These are phyloP conservation scores for Boehmeria nivea DNA, from an alignment of 306 rosid species.

Conservation along the genomic window DNA sequence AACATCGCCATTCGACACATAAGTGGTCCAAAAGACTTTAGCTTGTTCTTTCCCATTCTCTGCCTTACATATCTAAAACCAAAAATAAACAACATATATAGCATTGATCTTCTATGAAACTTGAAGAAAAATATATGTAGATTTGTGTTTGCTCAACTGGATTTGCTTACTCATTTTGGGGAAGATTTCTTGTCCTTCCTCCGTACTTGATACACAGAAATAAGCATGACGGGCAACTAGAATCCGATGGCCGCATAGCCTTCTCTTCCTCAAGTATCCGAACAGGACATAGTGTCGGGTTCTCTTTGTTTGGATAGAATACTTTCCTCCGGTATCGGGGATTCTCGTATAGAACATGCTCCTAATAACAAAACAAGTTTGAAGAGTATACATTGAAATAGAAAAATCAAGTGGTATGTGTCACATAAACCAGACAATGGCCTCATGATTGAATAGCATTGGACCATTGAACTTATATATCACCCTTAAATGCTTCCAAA, in stretches of 20 bases:
- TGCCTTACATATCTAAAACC: slow-evolving; percentile 47
- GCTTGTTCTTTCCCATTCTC: slow-evolving; percentile 90
- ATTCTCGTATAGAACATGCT: slow-evolving; percentile 71
- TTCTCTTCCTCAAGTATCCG: slow-evolving; percentile 77
- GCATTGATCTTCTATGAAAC: not conserved
- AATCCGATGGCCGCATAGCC: slow-evolving; percentile 75
- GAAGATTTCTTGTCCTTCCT: slow-evolving; percentile 90
- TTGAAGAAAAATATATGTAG: not conserved
- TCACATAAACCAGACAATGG: too few relatives aligned
- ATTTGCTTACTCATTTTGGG: slow-evolving; percentile 76
- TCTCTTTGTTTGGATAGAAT: slow-evolving; percentile 54
- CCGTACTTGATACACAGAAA: slow-evolving; percentile 93
- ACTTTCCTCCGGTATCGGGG: slow-evolving; percentile 65
- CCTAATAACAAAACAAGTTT: slow-evolving; percentile 29
- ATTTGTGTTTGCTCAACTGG: not conserved
- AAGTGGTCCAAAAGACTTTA: slow-evolving; percentile 67
- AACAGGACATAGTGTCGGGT: slow-evolving; percentile 61
- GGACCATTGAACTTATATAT: too few relatives aligned
- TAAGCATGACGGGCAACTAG: slow-evolving; percentile 70
- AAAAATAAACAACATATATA: slow-evolving; percentile 5
- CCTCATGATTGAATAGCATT: too few relatives aligned
- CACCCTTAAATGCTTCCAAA: too few relatives aligned
- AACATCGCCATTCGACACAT: slow-evolving; percentile 53
- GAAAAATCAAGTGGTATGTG: not conserved
- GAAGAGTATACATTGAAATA: too few relatives aligned